Conservation (phyloP, 2,329 filamentous ascomycete genomes). For the Bipolaris victoriae region DNA sequence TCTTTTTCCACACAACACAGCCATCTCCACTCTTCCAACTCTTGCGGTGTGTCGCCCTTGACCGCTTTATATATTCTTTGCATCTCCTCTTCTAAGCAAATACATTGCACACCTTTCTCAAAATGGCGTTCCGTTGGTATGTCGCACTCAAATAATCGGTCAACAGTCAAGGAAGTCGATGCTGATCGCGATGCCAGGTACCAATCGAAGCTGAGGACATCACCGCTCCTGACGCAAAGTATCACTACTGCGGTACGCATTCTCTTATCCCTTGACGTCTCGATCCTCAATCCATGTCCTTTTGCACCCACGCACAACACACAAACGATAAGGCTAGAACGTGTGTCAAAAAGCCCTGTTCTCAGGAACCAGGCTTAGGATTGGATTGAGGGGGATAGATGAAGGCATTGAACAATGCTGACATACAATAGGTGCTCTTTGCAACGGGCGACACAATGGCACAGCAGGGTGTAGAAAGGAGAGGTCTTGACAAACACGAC, state of each 20-base stretch:
- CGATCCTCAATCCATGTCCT: background rate
- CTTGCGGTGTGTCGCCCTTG: slow-evolving; percentile 1
- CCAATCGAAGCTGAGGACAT: slow-evolving; percentile 77
- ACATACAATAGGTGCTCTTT: slow-evolving; percentile 71
- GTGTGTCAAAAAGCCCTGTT: background rate
- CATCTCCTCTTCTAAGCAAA: background rate
- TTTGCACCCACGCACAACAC: background rate
- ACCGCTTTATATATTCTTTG: background rate
- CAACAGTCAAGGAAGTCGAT: background rate
- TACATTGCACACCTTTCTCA: background rate
- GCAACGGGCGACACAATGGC: slow-evolving; percentile 89
- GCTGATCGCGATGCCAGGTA: slow-evolving; percentile 67
- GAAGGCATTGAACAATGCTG: background rate
- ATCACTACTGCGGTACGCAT: slow-evolving; percentile 76
- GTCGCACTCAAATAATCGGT: background rate
- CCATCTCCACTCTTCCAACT: slow-evolving; percentile 12
- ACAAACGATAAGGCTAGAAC: background rate
- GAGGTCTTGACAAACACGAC: slow-evolving; percentile 76
- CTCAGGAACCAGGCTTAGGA: background rate
- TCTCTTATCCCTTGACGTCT: background rate
- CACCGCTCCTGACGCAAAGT: slow-evolving; percentile 88
- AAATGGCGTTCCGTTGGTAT: slow-evolving; percentile 20
- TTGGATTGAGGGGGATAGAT: background rate
- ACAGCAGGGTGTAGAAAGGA: slow-evolving; percentile 87
- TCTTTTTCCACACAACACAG: slow-evolving; percentile 7